Evolutionary conservation across 192 early-diverging fungal species (phyloP), one percentile per base, ranked within the genome.

Genomic region (Coemansia sp.): DNA sequence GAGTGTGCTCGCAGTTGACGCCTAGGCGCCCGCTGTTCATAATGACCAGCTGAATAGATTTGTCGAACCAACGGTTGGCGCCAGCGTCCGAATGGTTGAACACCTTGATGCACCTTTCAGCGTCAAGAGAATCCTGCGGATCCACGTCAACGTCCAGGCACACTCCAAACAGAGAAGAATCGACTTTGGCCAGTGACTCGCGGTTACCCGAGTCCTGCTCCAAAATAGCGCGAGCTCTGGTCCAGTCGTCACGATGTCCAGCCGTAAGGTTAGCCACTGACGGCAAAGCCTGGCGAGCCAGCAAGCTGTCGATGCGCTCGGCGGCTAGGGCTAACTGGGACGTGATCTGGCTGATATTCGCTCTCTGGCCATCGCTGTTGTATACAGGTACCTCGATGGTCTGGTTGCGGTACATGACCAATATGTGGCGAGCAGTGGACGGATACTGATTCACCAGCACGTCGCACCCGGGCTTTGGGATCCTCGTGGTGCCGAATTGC

Each of bases 61-160:
- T 98, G 83, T 98, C 96, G 84, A 94, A 97, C 96, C 96, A 98
- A 25, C 96, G 85, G 77, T 98, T 98, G 50, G 73, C 73, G 2
- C 86, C 95, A 26, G 92, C 82, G 38, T 77, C 67, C 6, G 87
- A 90, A 73, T 96, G 94, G 76, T 90, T 92, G 18, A 93, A 75
- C 56, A 93, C 90, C 31, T 75, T 83, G 47, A 94, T 87, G 5
- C 87, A 81, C 3, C 77, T 55, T 69, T 95, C 90, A 14, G 86
- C 63, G 62, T 94, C 86, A 6, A 65, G 59, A 28, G 79, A 70
- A 9, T 84, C 80, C n/a, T 83, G 72, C 37, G 87, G 81, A 59
- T 93, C 90, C 16, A 70, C 56, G 31, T 78, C 81, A 50, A 87
- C 85, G 73, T 98, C 96, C 62, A 98, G 77, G 59, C 92, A 94